A percentile compares a stretch with the other conserved stretches of the same genome.
Conservation (phyloP, 148 eudicot species). For the Chenopodium quinoa region DNA sequence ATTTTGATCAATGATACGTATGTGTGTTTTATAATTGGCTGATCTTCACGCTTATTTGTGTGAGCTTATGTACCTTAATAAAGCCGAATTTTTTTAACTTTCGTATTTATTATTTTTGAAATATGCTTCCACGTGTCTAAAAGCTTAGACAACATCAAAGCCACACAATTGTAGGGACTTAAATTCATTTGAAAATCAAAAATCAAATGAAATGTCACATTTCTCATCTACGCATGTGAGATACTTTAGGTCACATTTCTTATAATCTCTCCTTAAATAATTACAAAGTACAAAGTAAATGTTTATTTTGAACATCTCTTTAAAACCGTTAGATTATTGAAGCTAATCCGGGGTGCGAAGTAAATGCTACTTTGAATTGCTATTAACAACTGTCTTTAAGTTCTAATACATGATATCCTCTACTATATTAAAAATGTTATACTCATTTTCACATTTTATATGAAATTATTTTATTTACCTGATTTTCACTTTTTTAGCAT, state of each 20-base stretch:
- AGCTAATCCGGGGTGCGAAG: too few relatives aligned
- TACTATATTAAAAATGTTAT: too few relatives aligned
- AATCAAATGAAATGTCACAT: constrained; percentile 14
- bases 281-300: too few relatives aligned
- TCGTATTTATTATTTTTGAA: too few relatives aligned
- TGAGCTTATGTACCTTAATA: constrained; percentile 6
- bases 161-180: constrained; percentile 22
- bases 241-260: constrained; percentile 4
- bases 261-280: background rate
- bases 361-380: too few relatives aligned
- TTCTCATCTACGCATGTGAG: background rate
- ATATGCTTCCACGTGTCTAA: constrained; percentile 12
- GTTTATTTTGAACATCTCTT: too few relatives aligned
- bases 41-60: constrained; percentile 8
- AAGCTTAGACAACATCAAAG: constrained; percentile 1
- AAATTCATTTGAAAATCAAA: constrained; percentile 1
- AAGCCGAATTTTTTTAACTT: background rate
- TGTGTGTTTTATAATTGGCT: constrained; percentile 4
- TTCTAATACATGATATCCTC: too few relatives aligned
- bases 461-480: too few relatives aligned
- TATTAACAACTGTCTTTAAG: too few relatives aligned
- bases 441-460: too few relatives aligned
- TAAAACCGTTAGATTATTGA: too few relatives aligned
- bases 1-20: background rate
- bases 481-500: too few relatives aligned